These are phyloP conservation scores for Geranium rotundifolium DNA, from an alignment of 345 rosid species.

Conservation along the genomic window DNA sequence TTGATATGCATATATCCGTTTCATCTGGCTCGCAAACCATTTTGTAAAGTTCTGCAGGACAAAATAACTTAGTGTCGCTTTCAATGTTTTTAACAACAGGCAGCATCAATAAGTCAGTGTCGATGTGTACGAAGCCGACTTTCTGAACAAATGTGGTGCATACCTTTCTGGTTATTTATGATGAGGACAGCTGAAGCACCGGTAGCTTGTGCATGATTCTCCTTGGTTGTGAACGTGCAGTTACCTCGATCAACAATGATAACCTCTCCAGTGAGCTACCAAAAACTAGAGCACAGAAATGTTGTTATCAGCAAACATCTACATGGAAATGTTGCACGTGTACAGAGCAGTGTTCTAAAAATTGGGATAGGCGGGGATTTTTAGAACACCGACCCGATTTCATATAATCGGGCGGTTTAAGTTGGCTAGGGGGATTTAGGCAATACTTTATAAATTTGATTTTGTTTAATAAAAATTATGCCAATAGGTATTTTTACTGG, in stretches of 20 bases:
- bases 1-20: constrained; percentile 81
- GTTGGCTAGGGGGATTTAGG: too few species aligned
- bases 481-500: too few species aligned
- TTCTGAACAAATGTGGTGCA: constrained; percentile 3
- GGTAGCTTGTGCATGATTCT: constrained; percentile 81
- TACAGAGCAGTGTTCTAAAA: too few species aligned
- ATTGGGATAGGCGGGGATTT: too few species aligned
- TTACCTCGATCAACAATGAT: constrained; percentile 86
- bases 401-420: too few species aligned
- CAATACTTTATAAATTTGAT: too few species aligned
- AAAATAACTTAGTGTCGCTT: constrained; percentile 3
- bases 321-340: neutral
- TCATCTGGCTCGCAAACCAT: constrained; percentile 99
- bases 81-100: neutral
- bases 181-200: constrained; percentile 88
- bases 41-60: constrained; percentile 73
- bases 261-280: constrained; percentile 60
- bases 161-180: constrained; percentile 87
- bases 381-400: too few species aligned
- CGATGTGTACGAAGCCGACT: neutral
- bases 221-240: constrained; percentile 80
- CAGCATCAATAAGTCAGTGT: neutral
- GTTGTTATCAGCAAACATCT: constrained; percentile 7
- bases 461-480: too few species aligned
- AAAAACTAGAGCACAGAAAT: constrained; percentile 11